These are phyloP conservation scores for Lentinus tigrinus DNA, from an alignment of 768 basidiomycete species.

Conservation along the genomic window DNA sequence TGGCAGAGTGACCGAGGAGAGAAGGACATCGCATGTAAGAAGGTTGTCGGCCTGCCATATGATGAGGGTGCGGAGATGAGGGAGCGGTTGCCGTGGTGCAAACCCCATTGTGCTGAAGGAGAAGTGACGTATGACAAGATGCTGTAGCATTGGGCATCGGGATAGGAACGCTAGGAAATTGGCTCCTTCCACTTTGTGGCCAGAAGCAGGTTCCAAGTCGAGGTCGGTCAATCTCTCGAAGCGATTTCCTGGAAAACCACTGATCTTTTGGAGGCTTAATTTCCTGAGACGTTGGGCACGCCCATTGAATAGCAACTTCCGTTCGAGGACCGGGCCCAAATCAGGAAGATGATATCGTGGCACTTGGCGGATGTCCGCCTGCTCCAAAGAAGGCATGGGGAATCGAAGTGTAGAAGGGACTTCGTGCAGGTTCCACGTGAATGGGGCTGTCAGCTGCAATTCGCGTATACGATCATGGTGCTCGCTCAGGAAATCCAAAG, in stretches of 20 bases:
- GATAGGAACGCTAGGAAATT: not conserved
- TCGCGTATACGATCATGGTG: too few relatives aligned
- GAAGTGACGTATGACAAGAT: not conserved
- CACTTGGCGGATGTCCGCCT: not conserved
- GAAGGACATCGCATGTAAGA: not conserved
- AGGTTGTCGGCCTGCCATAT: not conserved
- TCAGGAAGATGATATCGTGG: not conserved
- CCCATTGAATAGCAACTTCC: not conserved
- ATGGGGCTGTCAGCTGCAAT: too few relatives aligned
- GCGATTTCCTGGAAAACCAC: not conserved
- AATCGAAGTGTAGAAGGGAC: too few relatives aligned
- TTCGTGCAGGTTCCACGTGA: too few relatives aligned
- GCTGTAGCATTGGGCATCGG: not conserved
- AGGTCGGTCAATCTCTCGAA: not conserved
- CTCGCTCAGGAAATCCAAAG: too few relatives aligned
- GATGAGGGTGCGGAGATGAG: not conserved
- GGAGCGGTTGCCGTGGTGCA: not conserved
- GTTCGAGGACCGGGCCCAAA: not conserved
- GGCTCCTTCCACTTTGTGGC: too few relatives aligned
- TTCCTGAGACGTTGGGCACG: not conserved
- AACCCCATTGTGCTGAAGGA: not conserved
- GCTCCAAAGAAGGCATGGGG: not conserved
- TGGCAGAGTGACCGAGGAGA: not conserved
- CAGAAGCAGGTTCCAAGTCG: not conserved
- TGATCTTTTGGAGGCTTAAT: not conserved